A percentile compares a stretch with the other conserved stretches of the same genome.
phyloP scores from a whole-genome alignment of 176 grass and related monocot genomes.

The Avena insularis region DNA sequence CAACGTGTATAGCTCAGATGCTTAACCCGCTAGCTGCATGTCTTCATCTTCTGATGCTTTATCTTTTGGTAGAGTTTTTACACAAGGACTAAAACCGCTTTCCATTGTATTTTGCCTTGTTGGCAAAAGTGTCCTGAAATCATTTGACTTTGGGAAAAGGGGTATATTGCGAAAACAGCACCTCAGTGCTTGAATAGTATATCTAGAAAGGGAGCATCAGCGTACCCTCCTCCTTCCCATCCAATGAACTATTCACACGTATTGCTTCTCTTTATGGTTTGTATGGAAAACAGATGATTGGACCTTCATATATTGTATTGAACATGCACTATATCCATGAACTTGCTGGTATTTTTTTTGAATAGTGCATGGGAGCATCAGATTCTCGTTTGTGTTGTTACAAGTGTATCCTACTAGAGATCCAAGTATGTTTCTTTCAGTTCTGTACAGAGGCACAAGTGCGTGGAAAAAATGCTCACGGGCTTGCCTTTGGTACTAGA shows the following conservation, averaged over 20 bases:
- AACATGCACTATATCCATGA: conserved; percentile 26
- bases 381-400: not conserved
- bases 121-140: conserved; percentile 4
- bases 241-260: not conserved
- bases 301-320: not conserved
- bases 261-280: not conserved
- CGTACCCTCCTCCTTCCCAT: not conserved
- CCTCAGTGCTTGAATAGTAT: not conserved
- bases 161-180: not conserved
- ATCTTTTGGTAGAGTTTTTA: conserved; percentile 17
- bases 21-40: not conserved
- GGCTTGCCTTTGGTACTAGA: conserved; percentile 11
- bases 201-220: not conserved
- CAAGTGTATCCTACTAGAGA: not conserved
- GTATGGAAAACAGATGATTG: not conserved
- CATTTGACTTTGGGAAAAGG: not conserved
- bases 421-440: not conserved
- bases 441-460: conserved; percentile 21
- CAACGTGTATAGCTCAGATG: not conserved
- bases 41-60: not conserved
- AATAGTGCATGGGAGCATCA: conserved; percentile 14
- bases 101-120: not conserved
- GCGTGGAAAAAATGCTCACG: not conserved
- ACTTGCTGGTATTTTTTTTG: not conserved
- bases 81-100: not conserved